Evolutionary conservation across 495 filamentous ascomycete species (phyloP).

Genomic region (Xylaria grammica): DNA sequence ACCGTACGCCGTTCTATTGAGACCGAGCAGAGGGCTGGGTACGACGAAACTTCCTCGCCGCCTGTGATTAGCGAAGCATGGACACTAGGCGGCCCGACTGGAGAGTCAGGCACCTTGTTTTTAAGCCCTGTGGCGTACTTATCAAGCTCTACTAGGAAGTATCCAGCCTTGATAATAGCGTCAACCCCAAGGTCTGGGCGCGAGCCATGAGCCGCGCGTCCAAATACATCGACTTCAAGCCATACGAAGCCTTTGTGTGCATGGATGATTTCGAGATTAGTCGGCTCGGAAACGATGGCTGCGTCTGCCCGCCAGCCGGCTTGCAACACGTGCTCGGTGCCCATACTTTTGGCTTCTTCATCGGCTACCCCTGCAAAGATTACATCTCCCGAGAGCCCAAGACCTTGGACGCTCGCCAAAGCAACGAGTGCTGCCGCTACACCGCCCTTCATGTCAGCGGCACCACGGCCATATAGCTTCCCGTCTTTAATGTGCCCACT

Average conservation of each 20-base stretch:
- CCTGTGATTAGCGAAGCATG: conserved; percentile 54
- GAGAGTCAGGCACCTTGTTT: conserved; percentile 31
- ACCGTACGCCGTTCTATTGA: conserved; percentile 54
- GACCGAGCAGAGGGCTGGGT: conserved; percentile 48
- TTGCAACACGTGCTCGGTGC: conserved; percentile 49
- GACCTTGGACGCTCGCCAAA: conserved; percentile 37
- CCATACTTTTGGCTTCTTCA: conserved; percentile 53
- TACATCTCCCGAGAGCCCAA: conserved; percentile 45
- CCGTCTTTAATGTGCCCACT: conserved; percentile 46
- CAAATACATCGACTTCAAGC: conserved; percentile 51
- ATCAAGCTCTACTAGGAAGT: conserved; percentile 49
- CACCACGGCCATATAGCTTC: conserved; percentile 49
- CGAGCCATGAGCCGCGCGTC: conserved; percentile 55
- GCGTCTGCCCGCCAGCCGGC: conserved; percentile 56
- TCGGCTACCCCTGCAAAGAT: conserved; percentile 56
- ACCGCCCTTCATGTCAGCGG: conserved; percentile 56
- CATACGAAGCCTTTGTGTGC: conserved; percentile 57
- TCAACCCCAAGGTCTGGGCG: conserved; percentile 46
- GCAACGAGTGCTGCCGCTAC: conserved; percentile 49
- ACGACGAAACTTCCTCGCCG: conserved; percentile 54
- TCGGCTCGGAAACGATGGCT: conserved; percentile 51
- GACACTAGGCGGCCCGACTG: conserved; percentile 39
- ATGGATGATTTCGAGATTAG: conserved; percentile 38
- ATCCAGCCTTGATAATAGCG: conserved; percentile 51
- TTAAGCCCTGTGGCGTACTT: conserved; percentile 41